phyloP scores from a whole-genome alignment of 2,329 filamentous ascomycete species.

The Neonectria hederae region DNA sequence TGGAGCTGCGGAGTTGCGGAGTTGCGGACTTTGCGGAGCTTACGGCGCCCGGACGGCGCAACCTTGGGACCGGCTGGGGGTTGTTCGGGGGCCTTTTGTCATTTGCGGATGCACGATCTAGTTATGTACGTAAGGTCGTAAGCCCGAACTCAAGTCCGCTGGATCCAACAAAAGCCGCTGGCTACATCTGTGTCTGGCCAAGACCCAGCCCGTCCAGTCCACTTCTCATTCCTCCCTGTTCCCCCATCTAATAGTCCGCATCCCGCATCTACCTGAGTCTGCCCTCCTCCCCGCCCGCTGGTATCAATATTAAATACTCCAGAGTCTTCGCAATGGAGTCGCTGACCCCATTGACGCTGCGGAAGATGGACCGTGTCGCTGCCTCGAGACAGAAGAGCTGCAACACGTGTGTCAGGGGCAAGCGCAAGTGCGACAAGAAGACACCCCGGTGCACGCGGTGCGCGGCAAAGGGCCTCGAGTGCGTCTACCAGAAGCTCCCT shows the following conservation, averaged over 20 bases:
- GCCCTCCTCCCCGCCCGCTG: constrained; percentile 10
- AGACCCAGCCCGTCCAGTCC: not conserved
- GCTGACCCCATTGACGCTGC: constrained; percentile 39
- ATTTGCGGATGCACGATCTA: not conserved
- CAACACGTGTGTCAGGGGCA: constrained; percentile 58
- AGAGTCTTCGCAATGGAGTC: constrained; percentile 36
- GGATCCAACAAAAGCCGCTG: constrained; percentile 6
- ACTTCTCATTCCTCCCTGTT: not conserved
- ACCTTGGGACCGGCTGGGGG: constrained; percentile 29
- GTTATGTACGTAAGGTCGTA: not conserved
- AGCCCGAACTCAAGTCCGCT: not conserved
- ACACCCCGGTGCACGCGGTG: constrained; percentile 55
- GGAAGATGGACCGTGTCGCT: constrained; percentile 45
- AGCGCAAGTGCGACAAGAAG: constrained; percentile 59
- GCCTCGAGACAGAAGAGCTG: constrained; percentile 62
- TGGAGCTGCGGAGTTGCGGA: constrained; percentile 43
- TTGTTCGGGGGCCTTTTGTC: not conserved
- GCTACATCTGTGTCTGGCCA: not conserved
- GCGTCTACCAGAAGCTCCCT: constrained; percentile 53
- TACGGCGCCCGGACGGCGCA: constrained; percentile 21
- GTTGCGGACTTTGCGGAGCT: constrained; percentile 41
- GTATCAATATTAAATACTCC: constrained; percentile 12
- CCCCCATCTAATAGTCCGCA: not conserved
- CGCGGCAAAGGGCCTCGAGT: constrained; percentile 52
- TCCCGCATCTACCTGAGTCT: not conserved